Base-by-base conservation (phyloP, 306 rosid genomes). In the Trifolium repens region DNA sequence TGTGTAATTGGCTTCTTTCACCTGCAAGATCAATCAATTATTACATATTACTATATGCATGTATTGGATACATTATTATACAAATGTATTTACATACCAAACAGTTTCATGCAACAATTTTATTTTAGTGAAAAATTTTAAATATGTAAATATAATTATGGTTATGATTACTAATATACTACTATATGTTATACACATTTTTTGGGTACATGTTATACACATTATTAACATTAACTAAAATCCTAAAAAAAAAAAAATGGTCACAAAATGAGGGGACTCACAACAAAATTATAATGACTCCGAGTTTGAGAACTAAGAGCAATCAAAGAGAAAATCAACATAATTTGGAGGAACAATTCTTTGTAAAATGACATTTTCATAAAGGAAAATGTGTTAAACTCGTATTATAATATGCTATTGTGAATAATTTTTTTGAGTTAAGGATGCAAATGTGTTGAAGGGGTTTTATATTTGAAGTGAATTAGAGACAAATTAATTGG, bases 251-350 rank as follows among this genome's bases (percentile, higher is more conserved):
- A 32, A 4, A 3, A 32, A 32, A 32, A 27, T 27, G 2, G 16
- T 46, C 5, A 15, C 53, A n/a, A 47, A n/a, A n/a, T n/a, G 57
- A 26, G 1, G 1, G 55, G 22, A 59, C 81, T 71, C 42, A 77
- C 81, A 27, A 66, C 76, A 77, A 82, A 77, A 0, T 30, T 67
- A 71, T 82, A 74, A 16, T 68, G 72, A 27, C 19, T 39, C 26
- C 1, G 44, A 6, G 65, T 50, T 59, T 66, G 57, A 54, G 76
- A 82, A 40, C 75, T 32, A 49, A 82, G 37, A 59, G 46, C 3
- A 64, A 72, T 69, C 12, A 67, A 66, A 65, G 46, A 67, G 19
- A 59, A 59, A 40, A 64, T 57, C 3, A 57, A 72, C 19, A 82
- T 27, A 78, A 82, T 67, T 42, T 66, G 82, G 65, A 77, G 55